Evolutionary conservation across 305 asterid genomes (phyloP).

Genomic region (Caryopteris hybrid): DNA sequence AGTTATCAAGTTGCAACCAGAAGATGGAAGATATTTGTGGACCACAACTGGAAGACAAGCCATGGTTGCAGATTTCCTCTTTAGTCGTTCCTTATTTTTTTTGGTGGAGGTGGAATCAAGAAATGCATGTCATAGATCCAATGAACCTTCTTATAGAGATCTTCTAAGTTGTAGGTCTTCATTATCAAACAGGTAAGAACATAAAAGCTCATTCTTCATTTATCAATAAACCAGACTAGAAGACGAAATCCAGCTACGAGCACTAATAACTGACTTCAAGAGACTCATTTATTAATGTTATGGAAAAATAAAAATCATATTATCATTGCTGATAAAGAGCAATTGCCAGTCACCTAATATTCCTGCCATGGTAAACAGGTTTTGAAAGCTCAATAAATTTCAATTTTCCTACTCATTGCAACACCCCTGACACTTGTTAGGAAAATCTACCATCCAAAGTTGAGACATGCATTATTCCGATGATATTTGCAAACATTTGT

Average conservation of each 20-base stretch:
- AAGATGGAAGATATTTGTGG: neutral
- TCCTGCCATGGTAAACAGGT: neutral
- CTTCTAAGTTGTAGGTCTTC: neutral
- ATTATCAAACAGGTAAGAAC: neutral
- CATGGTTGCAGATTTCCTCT: too few relatives aligned
- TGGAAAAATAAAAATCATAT: neutral
- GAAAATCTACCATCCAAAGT: neutral
- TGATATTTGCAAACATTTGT: neutral
- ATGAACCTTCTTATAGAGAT: neutral
- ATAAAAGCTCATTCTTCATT: neutral
- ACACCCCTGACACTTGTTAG: too few relatives aligned
- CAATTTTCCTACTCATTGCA: neutral
- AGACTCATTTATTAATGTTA: neutral
- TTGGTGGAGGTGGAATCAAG: neutral
- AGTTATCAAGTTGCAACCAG: neutral
- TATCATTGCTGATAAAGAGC: neutral
- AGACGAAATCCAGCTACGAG: neutral
- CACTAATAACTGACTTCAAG: neutral
- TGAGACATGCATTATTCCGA: neutral
- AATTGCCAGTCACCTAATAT: neutral
- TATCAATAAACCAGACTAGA: neutral
- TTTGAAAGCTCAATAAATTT: neutral
- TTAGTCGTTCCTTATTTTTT: neutral
- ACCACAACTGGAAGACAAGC: slow-evolving; percentile 3
- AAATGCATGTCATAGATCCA: neutral